Evolutionary conservation across 495 filamentous ascomycete genomes (phyloP).

Genomic region (Cercophora samala): DNA sequence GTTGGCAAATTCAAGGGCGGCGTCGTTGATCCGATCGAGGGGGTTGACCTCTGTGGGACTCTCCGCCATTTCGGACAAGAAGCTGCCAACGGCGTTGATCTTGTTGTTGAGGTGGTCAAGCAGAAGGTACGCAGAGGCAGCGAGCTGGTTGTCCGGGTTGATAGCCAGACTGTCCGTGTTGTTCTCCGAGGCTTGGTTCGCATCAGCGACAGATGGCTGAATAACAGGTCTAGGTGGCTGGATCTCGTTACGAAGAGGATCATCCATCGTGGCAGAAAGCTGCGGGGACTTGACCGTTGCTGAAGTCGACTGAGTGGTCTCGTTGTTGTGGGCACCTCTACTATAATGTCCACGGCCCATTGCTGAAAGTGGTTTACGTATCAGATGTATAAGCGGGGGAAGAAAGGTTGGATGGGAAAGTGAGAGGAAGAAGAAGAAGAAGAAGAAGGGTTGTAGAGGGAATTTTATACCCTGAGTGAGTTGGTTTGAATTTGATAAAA

Average conservation of each 20-base stretch:
- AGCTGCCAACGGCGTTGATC: not conserved
- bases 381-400: not conserved
- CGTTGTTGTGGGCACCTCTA: not conserved
- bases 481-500: not conserved
- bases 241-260: not conserved
- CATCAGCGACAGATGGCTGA: not conserved
- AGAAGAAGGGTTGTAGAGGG: not conserved
- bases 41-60: not conserved
- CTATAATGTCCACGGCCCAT: not conserved
- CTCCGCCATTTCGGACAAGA: not conserved
- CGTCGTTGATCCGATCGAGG: not conserved
- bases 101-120: not conserved
- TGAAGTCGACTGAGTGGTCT: not conserved
- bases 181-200: not conserved
- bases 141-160: not conserved
- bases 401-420: not conserved
- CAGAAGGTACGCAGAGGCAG: not conserved
- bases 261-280: not conserved
- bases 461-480: not conserved
- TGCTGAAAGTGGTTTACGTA: not conserved
- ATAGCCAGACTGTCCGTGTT: too few species aligned
- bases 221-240: too few species aligned
- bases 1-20: not conserved
- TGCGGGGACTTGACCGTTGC: not conserved
- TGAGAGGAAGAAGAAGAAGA: too few species aligned